phyloP scores from a whole-genome alignment of 108 stramenopile species.

The Chaetoceros muelleri region DNA sequence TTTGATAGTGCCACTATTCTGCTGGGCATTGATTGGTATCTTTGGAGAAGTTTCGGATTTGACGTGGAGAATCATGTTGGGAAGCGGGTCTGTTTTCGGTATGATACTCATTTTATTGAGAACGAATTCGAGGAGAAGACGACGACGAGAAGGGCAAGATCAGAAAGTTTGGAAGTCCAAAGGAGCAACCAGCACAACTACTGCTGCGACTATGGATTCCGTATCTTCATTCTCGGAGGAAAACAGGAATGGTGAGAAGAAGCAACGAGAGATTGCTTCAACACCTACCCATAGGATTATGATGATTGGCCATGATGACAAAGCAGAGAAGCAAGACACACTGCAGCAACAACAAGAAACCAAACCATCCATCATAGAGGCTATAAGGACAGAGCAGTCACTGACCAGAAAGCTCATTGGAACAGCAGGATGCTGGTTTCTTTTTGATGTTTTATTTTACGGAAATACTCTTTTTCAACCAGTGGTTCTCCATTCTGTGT shows the following conservation, averaged over 20 bases:
- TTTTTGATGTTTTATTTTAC: constrained; percentile 54
- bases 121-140: background rate
- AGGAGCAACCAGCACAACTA: no score
- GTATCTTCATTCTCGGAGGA: no score
- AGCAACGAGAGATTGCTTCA: no score
- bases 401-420: constrained; percentile 33
- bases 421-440: constrained; percentile 61
- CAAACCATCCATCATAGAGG: constrained; percentile 22
- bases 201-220: no score
- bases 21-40: constrained; percentile 16
- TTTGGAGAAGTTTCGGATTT: constrained; percentile 14
- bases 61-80: constrained; percentile 28
- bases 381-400: constrained; percentile 26
- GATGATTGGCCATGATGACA: background rate
- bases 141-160: background rate
- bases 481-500: constrained; percentile 39
- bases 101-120: constrained; percentile 14
- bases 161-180: no score
- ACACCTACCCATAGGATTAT: background rate
- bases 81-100: constrained; percentile 33
- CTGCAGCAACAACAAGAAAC: background rate
- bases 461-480: constrained; percentile 54
- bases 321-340: background rate
- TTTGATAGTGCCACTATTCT: constrained; percentile 30
- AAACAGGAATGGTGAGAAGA: no score